Conservation (phyloP, 2,329 filamentous ascomycete species). For the Neofusicoccum sp. region DNA sequence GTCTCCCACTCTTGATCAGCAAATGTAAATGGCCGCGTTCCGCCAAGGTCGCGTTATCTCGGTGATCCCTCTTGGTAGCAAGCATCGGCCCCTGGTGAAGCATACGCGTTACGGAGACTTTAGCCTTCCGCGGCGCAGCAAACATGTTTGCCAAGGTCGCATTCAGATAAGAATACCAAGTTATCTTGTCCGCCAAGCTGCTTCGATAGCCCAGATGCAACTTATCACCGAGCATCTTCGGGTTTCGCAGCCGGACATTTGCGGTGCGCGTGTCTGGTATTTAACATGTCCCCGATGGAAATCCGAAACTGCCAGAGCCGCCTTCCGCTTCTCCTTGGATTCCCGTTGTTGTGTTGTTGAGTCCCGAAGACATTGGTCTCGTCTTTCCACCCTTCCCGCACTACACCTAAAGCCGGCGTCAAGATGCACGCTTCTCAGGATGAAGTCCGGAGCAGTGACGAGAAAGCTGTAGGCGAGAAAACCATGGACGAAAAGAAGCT, state of each 20-base stretch:
- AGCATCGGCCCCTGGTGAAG: background rate
- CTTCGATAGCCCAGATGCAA: background rate
- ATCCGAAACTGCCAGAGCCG: background rate
- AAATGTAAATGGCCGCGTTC: no score
- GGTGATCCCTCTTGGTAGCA: background rate
- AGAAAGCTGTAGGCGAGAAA: conserved; percentile 13
- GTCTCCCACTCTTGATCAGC: conserved; percentile 12
- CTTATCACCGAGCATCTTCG: conserved; percentile 1
- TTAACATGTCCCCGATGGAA: background rate
- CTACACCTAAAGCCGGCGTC: background rate
- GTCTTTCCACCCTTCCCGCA: background rate
- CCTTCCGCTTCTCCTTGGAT: background rate
- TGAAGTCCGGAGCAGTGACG: background rate
- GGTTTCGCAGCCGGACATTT: background rate
- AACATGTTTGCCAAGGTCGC: background rate
- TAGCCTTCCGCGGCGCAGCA: background rate
- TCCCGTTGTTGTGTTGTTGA: background rate
- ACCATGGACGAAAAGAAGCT: conserved; percentile 8
- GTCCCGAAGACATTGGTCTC: background rate
- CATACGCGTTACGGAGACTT: background rate
- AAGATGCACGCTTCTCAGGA: background rate
- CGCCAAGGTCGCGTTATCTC: conserved; percentile 8
- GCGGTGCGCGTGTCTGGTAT: background rate
- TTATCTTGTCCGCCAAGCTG: background rate
- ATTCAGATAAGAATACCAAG: conserved; percentile 4